Evolutionary conservation across 306 rosid genomes (phyloP).

Genomic region (Rosa chinensis): DNA sequence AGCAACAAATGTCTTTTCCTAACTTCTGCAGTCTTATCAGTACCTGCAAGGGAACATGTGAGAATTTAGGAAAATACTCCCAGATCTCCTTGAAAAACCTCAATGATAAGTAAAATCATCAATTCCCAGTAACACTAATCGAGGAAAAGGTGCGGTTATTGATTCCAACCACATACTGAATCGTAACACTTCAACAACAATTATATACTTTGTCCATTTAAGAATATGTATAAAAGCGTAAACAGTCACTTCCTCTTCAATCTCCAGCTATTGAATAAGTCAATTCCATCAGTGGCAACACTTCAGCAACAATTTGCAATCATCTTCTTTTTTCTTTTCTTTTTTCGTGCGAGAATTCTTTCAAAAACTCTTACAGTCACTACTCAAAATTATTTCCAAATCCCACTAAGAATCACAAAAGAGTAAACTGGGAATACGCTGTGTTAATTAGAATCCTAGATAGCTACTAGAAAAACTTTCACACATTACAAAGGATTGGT

Average conservation of each 20-base stretch:
- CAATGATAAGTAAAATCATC: too few species aligned
- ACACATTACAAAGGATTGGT: background rate
- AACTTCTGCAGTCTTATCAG: background rate
- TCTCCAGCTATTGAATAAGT: background rate
- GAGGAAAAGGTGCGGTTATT: background rate
- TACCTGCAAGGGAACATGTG: background rate
- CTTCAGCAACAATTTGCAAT: background rate
- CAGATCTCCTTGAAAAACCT: background rate
- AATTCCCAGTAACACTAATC: too few species aligned
- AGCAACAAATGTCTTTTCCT: background rate
- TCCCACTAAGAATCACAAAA: background rate
- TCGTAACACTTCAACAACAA: background rate
- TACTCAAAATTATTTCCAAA: background rate
- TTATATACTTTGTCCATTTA: background rate
- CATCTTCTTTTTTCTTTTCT: background rate
- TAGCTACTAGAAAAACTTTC: background rate
- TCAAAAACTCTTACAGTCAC: background rate
- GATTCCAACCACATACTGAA: background rate
- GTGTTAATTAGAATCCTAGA: background rate
- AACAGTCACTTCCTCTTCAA: background rate
- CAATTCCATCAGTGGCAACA: background rate
- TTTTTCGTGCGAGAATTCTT: background rate
- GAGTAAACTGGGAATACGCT: background rate
- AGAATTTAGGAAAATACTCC: background rate
- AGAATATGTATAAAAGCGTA: background rate